phyloP scores from a whole-genome alignment of 2,329 filamentous ascomycete species.

The Arthrobotrys pseudoclavata region DNA sequence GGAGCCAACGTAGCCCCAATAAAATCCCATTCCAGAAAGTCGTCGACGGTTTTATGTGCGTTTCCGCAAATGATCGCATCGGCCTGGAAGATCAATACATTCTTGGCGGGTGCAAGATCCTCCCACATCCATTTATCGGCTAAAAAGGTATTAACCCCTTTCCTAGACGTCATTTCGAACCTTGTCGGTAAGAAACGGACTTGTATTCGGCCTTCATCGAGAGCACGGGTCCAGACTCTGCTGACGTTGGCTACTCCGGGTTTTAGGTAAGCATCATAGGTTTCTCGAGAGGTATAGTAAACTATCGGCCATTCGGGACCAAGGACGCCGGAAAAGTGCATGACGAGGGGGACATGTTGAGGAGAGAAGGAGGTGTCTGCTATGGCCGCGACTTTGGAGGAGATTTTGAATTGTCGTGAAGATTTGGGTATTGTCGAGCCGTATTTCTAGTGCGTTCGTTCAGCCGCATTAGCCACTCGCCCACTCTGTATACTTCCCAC shows the following conservation, averaged over 20 bases:
- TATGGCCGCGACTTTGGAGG: slow-evolving; percentile 66
- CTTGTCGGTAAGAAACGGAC: slow-evolving; percentile 66
- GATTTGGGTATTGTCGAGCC: neutral
- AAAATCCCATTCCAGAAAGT: slow-evolving; percentile 66
- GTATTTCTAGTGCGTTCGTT: too few species aligned
- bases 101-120: slow-evolving; percentile 65
- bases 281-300: slow-evolving; percentile 67
- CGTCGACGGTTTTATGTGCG: slow-evolving; percentile 64
- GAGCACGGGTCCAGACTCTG: slow-evolving; percentile 65
- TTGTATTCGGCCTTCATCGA: slow-evolving; percentile 65
- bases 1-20: slow-evolving; percentile 65
- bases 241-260: slow-evolving; percentile 64
- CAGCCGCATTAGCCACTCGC: neutral
- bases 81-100: slow-evolving; percentile 67
- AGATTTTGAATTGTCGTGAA: neutral
- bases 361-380: slow-evolving; percentile 65
- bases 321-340: slow-evolving; percentile 67
- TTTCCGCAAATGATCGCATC: slow-evolving; percentile 66
- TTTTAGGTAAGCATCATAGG: slow-evolving; percentile 54
- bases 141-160: slow-evolving; percentile 66
- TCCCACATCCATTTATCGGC: slow-evolving; percentile 66
- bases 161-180: slow-evolving; percentile 65
- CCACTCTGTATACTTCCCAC: neutral
- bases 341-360: slow-evolving; percentile 66
- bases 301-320: slow-evolving; percentile 69